Base-by-base conservation (phyloP, 257 asterid species). In the Lithospermum erythrorhizon region DNA sequence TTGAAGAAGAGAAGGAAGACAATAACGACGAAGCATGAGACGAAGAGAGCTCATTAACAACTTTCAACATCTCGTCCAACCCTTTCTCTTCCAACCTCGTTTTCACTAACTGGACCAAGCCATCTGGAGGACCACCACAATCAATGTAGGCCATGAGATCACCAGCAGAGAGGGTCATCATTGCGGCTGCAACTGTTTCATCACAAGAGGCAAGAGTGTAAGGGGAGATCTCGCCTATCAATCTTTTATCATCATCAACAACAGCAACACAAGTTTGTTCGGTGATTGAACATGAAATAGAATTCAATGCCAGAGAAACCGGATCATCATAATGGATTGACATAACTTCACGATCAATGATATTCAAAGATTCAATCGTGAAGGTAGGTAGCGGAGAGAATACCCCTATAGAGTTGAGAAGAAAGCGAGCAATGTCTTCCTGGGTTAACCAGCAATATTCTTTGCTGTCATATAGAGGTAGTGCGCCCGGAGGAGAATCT, bases 171-270 rank as follows among this genome's bases (percentile, higher is more conserved):
- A 89, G 86, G 13, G 86, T 69, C 64, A 73, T 61, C 7, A 86
- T 79, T 1, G 94, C 91, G 0, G 86, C 73, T 14, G 90, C 89
- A 53, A 78, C 86, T 0, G 85, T 73, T 72, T 89, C 93, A 24
- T 86, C 84, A 21, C 87, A 89, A 58, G 76, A 72, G 32, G 97
- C 87, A 7, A 89, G 93, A 45, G 84, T 68, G 59, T 57, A 67
- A 11, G 94, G 89, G 0, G 94, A 84, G 78, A 89, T 84, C 55
- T 89, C 97, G 0, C 97, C 97, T 1, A 89, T 69, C 76, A 86
- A 63, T 29, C 74, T 59, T 49, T 74, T 67, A 22, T 70, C 73
- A 59, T 72, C 94, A 16, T 86, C 88, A 3, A 89, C 70, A 24
- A 89, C 89, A 0, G 94, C 97, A 17, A 89, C 77, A 0, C 94